Base-by-base conservation (phyloP, 495 filamentous ascomycete genomes). In the Barbatosphaeria neglecta region DNA sequence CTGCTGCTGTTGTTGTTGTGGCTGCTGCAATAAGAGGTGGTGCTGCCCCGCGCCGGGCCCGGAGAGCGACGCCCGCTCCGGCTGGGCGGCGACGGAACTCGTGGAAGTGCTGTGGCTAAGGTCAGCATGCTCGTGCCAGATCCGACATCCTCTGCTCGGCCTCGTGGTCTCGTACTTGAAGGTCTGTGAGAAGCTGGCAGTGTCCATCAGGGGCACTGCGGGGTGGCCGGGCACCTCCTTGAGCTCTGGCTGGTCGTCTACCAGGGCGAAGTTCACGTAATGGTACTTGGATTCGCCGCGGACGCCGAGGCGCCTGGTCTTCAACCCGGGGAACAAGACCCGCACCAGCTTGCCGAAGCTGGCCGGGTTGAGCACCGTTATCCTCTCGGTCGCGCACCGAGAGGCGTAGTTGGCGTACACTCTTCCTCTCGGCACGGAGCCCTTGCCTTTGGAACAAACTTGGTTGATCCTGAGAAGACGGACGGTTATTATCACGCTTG, bases 271-370 rank as follows among this genome's bases (percentile, higher is more conserved):
- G 59, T 90, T 86, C 38, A 92, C 87, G 58, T 98, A 98, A 58
- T 98, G 93, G 62, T 98, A 98, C 62, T 98, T 98, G 5, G 93
- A 97, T 65, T 96, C 89, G 37, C 93, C 93, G 18, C 92, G 81
- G 35, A 97, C 88, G 38, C 92, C 92, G 11, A 98, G 73, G 42
- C 92, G 75, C 33, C 92, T 77, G 10, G 92, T 97, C 59, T 93
- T 89, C 16, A 98, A 80, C 38, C 87, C 89, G 1, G 90, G 90
- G 51, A 96, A 98, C 33, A 97, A 86, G 23, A 97, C 90, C 10
- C 93, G 78, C 22, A 98, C 92, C 22, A 97, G 78, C 60, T 98
- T 98, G 25, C 92, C 92, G 67, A 98, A 98, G 6, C 90, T 96
- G 6, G 92, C 92, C 24, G 93, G 89, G 54, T 98, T 98, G 45